Base-by-base conservation (phyloP, 305 asterid genomes). In the Fraxinus baroniana region DNA sequence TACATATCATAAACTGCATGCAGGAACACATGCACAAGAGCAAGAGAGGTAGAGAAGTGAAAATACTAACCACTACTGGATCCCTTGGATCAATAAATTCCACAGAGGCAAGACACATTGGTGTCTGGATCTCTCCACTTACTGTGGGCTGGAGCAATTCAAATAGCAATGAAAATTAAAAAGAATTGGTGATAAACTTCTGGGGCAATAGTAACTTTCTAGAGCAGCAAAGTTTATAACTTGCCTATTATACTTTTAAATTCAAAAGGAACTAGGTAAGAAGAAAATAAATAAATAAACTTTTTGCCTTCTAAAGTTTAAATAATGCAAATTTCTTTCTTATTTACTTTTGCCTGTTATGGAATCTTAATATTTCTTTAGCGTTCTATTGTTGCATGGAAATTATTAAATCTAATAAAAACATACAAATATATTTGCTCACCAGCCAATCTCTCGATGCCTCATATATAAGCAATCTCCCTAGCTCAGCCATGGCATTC, bases 381-480 rank as follows among this genome's bases (percentile, higher is more conserved):
- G 74, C n/a, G 17, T 30, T 70, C 22, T 70, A 28, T 70, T 70
- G 18, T 10, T 3, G 20, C 41, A 24, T 15, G 37, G 20, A 70
- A 70, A 28, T 28, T 26, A 28, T 70, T 13, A 70, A 30, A 70
- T 26, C 9, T 28, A 7, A 77, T 46, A 76, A 49, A 12, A 8
- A 36, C 39, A 12, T 15, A 73, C 68, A 78, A 84, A 44, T 17
- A 74, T 74, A 68, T 77, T 79, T 80, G 72, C 94, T 88, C 86
- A 95, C 99, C 97, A 94, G 91, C 89, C 97, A 97, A 78, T 97
- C 98, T 87, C 98, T 91, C 78, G 99, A 91, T 77, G 99, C 99
- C 88, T 97, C 99, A 37, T 94, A 97, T 13, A 93, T 79, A 64
- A 97, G 91, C 89, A 97, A 86, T 87, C 99, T 97, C 82, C 99